Base-by-base conservation (phyloP, 805 yeast genomes). In the Wickerhamomyces rabaulensis region DNA sequence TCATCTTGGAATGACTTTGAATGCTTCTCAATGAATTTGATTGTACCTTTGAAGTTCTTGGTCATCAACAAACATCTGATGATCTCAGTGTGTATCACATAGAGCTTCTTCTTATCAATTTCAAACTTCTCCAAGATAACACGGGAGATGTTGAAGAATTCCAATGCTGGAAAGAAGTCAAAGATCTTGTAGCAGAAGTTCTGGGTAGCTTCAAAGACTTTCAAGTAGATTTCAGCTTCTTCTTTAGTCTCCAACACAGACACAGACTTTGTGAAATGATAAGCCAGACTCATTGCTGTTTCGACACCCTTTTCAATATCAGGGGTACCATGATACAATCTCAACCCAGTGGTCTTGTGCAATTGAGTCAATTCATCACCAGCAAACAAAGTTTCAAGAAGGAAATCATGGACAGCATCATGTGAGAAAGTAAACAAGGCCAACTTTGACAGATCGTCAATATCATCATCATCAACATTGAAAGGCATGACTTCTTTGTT, bases 121-220 rank as follows among this genome's bases (percentile, higher is more conserved):
- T 16, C 25, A 9, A 25, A 19, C 9, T 39, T 40, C 25, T 57
- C 53, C 29, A 56, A 31, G 8, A 61, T 61, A 5, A 49, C 48
- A 36, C 59, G 57, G 0, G 78, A 71, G 1, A 65, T 61, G 19
- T 61, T 58, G 40, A 74, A 70, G 47, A 67, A 74, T n/a, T 56
- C 50, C 27, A 74, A 59, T 0, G 80, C 72, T 38, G 69, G 56
- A 23, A 57, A 60, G 47, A 70, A 65, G 51, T 74, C 77, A 41
- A 68, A 72, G 10, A 71, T 67, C 10, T 70, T 68, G 40, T 71
- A 69, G 1, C 79, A 75, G 46, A 63, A 63, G 43, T 64, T 62
- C 2, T 79, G 79, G 0, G 80, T 78, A 19, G 63, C 61, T 4
- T 69, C 61, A 37, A 76, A 54, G 6, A 73, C 70, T 3, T 66